Evolutionary conservation across 179 eudicot genomes (phyloP).

Genomic region (Vitellaria paradoxa): DNA sequence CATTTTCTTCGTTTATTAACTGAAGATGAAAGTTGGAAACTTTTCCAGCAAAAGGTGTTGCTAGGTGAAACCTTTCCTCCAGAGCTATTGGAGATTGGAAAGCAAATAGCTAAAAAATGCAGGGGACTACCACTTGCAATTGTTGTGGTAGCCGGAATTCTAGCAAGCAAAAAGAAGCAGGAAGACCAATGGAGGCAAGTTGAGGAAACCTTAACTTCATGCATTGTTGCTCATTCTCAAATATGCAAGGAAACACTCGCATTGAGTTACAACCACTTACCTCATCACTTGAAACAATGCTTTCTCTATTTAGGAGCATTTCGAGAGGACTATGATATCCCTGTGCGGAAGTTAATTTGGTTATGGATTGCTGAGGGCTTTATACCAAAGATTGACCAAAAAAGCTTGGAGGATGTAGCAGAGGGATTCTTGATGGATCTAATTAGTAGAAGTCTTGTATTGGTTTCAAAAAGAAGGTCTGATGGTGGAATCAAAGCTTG

Average conservation of each 20-base stretch:
- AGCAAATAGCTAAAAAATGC: not conserved
- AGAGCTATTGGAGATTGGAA: not conserved
- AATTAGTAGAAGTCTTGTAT: not conserved
- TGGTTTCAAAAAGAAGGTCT: not conserved
- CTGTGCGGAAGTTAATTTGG: not conserved
- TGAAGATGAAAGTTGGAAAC: not conserved
- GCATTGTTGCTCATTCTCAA: not conserved
- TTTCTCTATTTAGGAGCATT: not conserved
- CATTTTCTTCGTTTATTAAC: not conserved
- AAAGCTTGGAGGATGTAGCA: not conserved
- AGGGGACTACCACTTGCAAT: not conserved
- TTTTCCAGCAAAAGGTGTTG: not conserved
- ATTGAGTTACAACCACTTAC: not conserved
- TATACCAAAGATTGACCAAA: not conserved
- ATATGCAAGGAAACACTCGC: not conserved
- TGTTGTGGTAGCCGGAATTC: not conserved
- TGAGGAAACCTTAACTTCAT: not conserved
- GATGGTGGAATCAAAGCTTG: not conserved
- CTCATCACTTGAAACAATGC: too few relatives aligned
- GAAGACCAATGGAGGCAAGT: not conserved
- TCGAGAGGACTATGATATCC: not conserved
- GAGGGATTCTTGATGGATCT: not conserved
- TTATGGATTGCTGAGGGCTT: not conserved
- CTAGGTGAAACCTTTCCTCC: not conserved
- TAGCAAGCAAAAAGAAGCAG: not conserved